Evolutionary conservation across 257 asterid species (phyloP).

Genomic region (Prunella vulgaris): DNA sequence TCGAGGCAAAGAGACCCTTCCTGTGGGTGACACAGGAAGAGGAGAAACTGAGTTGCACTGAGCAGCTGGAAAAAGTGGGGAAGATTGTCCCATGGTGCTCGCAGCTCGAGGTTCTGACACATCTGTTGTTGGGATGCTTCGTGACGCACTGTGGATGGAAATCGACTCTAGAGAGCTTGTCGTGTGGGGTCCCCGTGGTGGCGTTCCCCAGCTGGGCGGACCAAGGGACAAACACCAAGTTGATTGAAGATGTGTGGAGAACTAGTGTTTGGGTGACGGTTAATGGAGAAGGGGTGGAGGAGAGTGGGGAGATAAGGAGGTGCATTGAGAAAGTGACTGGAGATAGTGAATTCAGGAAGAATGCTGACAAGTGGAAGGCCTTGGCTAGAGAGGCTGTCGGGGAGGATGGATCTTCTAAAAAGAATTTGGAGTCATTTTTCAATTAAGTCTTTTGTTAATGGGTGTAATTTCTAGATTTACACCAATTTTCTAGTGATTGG

Average conservation of each 20-base stretch:
- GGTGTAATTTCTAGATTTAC: no score
- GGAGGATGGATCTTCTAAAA: slow-evolving; percentile 43
- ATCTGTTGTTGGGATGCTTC: slow-evolving; percentile 51
- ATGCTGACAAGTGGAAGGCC: slow-evolving; percentile 29
- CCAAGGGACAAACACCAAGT: slow-evolving; percentile 53
- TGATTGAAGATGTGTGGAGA: slow-evolving; percentile 52
- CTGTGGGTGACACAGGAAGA: slow-evolving; percentile 47
- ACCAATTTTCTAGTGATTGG: no score
- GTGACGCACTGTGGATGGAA: slow-evolving; percentile 69
- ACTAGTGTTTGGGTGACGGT: slow-evolving; percentile 36
- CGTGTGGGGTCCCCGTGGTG: slow-evolving; percentile 40
- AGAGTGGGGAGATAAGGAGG: slow-evolving; percentile 42
- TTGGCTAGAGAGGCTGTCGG: slow-evolving; percentile 37
- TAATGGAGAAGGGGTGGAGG: slow-evolving; percentile 26
- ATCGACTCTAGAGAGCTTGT: slow-evolving; percentile 49
- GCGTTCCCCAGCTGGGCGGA: slow-evolving; percentile 50
- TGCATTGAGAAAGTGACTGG: slow-evolving; percentile 49
- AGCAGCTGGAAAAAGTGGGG: slow-evolving; percentile 34
- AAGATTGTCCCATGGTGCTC: slow-evolving; percentile 59
- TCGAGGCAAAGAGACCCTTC: slow-evolving; percentile 39
- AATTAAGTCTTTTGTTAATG: not conserved
- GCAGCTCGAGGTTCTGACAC: slow-evolving; percentile 48
- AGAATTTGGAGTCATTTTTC: slow-evolving; percentile 29
- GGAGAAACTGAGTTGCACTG: slow-evolving; percentile 13
- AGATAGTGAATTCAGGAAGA: slow-evolving; percentile 31